Base-by-base conservation (phyloP, 164 flowering plant species). In the Taxillus chinensis region DNA sequence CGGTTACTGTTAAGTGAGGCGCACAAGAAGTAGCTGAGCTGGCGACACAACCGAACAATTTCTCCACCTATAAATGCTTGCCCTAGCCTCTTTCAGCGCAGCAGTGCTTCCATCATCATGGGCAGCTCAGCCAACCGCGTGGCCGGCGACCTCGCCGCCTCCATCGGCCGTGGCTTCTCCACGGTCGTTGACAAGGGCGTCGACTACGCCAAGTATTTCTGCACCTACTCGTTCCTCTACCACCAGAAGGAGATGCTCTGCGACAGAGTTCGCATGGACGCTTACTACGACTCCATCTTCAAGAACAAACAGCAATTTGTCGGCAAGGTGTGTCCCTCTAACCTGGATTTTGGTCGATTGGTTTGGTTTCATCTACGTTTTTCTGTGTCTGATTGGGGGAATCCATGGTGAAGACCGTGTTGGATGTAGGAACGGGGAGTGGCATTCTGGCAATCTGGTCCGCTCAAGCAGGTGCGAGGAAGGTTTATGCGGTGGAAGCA, bases 231-330 rank as follows among this genome's bases (percentile, higher is more conserved):
- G 17, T 93, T 80, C 48, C 90, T 93, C 55, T 93, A 89, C 70
- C 99, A 93, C 81, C 99, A 93, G 84, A 93, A 93, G 67, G 96
- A 93, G 67, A 93, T 93, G 99, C 89, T 93, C 55, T 90, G 82
- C 55, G 99, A 93, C 65, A 78, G 90, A 56, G 93, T 93, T 49
- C 86, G 99, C 52, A 93, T 91, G 99, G 95, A 93, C 68, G 96
- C 97, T 66, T 93, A 93, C 70, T 87, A 53, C 81, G 78, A 83
- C 61, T 67, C 99, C 69, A 68, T 93, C 46, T 89, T 91, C 68
- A 3, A 80, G 63, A 93, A 93, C 82, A 84, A 80, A 65, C 77
- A 82, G 46, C 97, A 87, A 66, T 93, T 93, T 67, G 41, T 27
- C 41, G 91, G 90, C 52, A 91, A 89, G 91, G 99, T 92, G 37